Conservation (phyloP, 2,329 filamentous ascomycete genomes). For the Diaporthe longicolla region DNA sequence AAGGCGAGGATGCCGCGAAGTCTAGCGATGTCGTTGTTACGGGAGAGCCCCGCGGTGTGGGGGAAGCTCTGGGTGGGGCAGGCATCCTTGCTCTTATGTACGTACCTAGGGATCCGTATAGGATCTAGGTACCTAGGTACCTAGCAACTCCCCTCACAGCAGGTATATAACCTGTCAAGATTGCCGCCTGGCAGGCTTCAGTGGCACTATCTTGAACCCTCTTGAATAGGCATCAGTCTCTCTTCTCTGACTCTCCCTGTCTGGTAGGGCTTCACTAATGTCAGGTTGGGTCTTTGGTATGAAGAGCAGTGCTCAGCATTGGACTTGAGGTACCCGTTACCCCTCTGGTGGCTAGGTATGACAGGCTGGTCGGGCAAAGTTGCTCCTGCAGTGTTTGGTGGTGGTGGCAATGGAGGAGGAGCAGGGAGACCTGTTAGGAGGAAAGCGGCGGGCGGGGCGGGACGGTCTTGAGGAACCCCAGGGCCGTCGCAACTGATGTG, state of each 20-base stretch:
- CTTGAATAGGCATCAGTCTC: too few species aligned
- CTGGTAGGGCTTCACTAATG: neutral
- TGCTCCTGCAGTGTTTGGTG: conserved; percentile 9
- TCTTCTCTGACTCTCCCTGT: neutral
- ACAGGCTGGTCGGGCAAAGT: neutral
- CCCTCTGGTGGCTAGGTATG: neutral
- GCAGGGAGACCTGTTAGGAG: neutral
- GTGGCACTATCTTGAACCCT: neutral
- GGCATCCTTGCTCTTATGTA: neutral
- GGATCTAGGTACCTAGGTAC: too few species aligned
- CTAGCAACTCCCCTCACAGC: neutral
- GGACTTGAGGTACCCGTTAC: neutral
- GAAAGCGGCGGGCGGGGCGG: too few species aligned
- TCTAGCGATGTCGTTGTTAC: too few species aligned
- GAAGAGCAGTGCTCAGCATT: neutral
- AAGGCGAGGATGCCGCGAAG: neutral
- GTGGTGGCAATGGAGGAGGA: neutral
- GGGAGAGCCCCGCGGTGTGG: conserved; percentile 28
- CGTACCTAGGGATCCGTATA: too few species aligned
- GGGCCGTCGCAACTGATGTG: neutral
- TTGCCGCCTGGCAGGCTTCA: neutral
- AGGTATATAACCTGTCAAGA: neutral
- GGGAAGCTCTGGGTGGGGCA: neutral
- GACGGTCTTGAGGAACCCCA: neutral
- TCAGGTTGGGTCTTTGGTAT: neutral